Base-by-base conservation (phyloP, 495 filamentous ascomycete genomes). In the Neurospora tetrasperma region DNA sequence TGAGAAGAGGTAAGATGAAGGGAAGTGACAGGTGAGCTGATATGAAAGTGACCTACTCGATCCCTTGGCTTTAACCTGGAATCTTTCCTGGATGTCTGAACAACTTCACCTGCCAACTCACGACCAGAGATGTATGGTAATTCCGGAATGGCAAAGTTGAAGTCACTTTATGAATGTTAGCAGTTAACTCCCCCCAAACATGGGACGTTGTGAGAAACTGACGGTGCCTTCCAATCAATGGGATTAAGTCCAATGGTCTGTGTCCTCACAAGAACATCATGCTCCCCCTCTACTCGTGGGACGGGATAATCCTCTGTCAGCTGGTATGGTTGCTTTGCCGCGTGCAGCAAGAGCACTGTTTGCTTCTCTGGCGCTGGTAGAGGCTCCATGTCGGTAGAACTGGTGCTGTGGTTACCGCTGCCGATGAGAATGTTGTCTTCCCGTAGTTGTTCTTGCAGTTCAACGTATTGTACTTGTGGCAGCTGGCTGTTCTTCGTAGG, bases 181-280 rank as follows among this genome's bases (percentile, higher is more conserved):
- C 9, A n/a, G 10, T 10, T 23, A 7, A 12, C 42, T 38, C 35
- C 35, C 35, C 71, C 69, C 72, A 69, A 70, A 35, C 10, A 4
- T 41, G 27, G 31, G 0, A 23, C 6, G 14, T 40, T 35, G 27
- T 14, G 42, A 5, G 35, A 38, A 6, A 84, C 85, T 42, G 83
- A 90, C 89, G 89, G 88, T 75, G 85, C 87, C 81, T 92, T 92
- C 90, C 90, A 92, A 78, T 93, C 90, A 69, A 92, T 87, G 4
- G 90, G 90, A 79, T 92, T 92, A 70, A 93, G 79, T 4, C 90
- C 90, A 79, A 92, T 87, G 10, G 86, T 87, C 42, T 84, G 74
- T 73, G 87, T 82, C 77, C 85, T 84, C 70, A 90, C 83, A 5
- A 91, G 82, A 35, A 90, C 83, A 77, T 91, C 88, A n/a, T 72